phyloP scores from a whole-genome alignment of 1,284 basidiomycete species.

The Malassezia cuniculi region DNA sequence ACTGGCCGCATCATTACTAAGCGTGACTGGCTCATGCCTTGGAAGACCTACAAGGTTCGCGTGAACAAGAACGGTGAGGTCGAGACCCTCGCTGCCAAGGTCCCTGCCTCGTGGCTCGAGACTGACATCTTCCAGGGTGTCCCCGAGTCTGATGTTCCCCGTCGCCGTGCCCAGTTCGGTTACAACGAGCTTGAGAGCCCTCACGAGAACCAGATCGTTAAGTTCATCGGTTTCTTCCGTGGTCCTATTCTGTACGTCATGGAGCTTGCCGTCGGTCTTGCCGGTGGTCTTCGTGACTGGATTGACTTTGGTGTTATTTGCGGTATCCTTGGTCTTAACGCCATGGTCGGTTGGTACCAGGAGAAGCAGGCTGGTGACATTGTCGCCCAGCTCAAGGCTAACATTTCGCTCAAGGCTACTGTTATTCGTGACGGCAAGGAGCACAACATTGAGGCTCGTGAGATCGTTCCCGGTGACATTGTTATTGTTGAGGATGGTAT shows the following conservation, averaged over 20 bases:
- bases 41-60: constrained; percentile 41
- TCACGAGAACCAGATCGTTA: constrained; percentile 49
- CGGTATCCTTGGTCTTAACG: constrained; percentile 47
- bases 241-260: constrained; percentile 47
- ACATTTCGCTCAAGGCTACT: constrained; percentile 50
- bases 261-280: constrained; percentile 46
- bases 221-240: constrained; percentile 47
- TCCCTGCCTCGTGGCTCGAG: constrained; percentile 46
- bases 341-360: constrained; percentile 53
- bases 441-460: constrained; percentile 51
- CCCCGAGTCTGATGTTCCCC: constrained; percentile 46
- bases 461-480: constrained; percentile 53
- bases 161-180: constrained; percentile 43
- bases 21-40: constrained; percentile 34
- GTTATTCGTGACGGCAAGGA: constrained; percentile 50
- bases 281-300: constrained; percentile 47
- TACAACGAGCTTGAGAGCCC: constrained; percentile 46
- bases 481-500: constrained; percentile 48
- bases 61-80: constrained; percentile 45
- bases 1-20: constrained; percentile 36
- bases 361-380: constrained; percentile 52
- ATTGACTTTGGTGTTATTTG: constrained; percentile 52
- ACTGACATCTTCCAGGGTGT: constrained; percentile 50
- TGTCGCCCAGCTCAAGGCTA: constrained; percentile 52
- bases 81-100: constrained; percentile 39